Conservation (phyloP, 2,329 filamentous ascomycete species). For the Sarocladiaceae sp. region DNA sequence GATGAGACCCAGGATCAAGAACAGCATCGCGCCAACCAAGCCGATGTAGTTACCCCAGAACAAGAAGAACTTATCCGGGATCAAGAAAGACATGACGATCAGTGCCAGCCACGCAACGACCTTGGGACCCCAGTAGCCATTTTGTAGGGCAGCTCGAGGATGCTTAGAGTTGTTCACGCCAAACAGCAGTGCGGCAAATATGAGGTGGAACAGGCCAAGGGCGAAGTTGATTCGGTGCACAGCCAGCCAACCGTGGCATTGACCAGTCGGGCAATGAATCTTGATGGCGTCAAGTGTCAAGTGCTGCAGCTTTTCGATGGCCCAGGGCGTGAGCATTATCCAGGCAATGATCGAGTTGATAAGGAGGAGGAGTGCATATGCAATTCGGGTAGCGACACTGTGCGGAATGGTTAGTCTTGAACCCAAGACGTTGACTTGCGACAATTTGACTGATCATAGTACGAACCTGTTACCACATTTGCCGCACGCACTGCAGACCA, state of each 20-base stretch:
- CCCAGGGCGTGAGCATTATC: constrained; percentile 99
- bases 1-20: constrained; percentile 87
- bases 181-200: constrained; percentile 78
- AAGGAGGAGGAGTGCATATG: constrained; percentile 89
- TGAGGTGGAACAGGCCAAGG: constrained; percentile 86
- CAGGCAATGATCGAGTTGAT: constrained; percentile 96
- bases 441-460: no score
- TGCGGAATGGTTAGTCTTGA: neutral
- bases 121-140: constrained; percentile 99
- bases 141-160: constrained; percentile 83
- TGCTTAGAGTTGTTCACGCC: constrained; percentile 86
- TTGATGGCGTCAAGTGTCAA: constrained; percentile 94
- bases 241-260: constrained; percentile 93
- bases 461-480: constrained; percentile 97
- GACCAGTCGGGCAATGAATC: constrained; percentile 84
- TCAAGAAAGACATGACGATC: constrained; percentile 89
- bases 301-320: constrained; percentile 90
- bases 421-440: no score
- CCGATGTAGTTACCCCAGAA: constrained; percentile 95
- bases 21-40: constrained; percentile 83
- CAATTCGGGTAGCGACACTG: constrained; percentile 94
- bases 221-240: constrained; percentile 98
- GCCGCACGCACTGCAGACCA: constrained; percentile 90
- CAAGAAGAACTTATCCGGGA: constrained; percentile 91
- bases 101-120: constrained; percentile 83